Evolutionary conservation across 768 basidiomycete species (phyloP).

Genomic region (Clitopilus passeckerianus): DNA sequence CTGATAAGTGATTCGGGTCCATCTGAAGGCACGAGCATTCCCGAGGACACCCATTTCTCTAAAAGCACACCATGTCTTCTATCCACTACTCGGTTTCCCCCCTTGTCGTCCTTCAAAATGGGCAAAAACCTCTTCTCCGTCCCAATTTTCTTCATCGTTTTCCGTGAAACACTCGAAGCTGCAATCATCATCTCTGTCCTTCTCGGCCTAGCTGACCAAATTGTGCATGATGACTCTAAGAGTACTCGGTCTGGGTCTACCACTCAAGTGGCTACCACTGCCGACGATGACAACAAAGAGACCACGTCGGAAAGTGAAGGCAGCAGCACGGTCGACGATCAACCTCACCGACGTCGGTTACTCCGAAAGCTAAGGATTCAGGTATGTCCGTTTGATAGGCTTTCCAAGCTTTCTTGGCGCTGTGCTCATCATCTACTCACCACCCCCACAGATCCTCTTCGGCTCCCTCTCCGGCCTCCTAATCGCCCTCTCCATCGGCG

Average conservation of each 20-base stretch:
- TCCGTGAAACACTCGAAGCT: slow-evolving; percentile 91
- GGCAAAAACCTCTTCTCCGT: slow-evolving; percentile 76
- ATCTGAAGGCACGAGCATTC: too few species aligned
- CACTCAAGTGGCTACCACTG: not conserved
- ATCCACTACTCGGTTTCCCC: slow-evolving; percentile 7
- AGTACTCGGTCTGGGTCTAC: not conserved
- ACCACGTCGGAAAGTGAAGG: slow-evolving; percentile 5
- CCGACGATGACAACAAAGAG: slow-evolving; percentile 7
- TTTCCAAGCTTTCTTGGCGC: too few species aligned
- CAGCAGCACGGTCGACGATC: slow-evolving; percentile 18
- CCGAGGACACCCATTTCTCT: not conserved
- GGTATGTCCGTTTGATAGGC: slow-evolving; percentile 25
- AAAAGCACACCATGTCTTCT: slow-evolving; percentile 3
- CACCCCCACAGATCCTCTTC: slow-evolving; percentile 55
- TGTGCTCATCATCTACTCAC: not conserved
- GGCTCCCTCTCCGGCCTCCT: slow-evolving; percentile 73
- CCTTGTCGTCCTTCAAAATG: slow-evolving; percentile 28
- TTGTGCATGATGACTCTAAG: slow-evolving; percentile 40
- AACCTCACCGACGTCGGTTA: slow-evolving; percentile 34
- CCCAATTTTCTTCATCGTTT: slow-evolving; percentile 95
- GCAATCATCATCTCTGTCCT: slow-evolving; percentile 91
- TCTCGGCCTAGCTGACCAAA: slow-evolving; percentile 86
- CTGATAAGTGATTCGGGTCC: too few species aligned
- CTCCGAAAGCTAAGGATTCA: slow-evolving; percentile 69
- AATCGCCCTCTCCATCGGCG: slow-evolving; percentile 79